Evolutionary conservation across 768 basidiomycete genomes (phyloP).

Genomic region (Boletus rubescentipes): DNA sequence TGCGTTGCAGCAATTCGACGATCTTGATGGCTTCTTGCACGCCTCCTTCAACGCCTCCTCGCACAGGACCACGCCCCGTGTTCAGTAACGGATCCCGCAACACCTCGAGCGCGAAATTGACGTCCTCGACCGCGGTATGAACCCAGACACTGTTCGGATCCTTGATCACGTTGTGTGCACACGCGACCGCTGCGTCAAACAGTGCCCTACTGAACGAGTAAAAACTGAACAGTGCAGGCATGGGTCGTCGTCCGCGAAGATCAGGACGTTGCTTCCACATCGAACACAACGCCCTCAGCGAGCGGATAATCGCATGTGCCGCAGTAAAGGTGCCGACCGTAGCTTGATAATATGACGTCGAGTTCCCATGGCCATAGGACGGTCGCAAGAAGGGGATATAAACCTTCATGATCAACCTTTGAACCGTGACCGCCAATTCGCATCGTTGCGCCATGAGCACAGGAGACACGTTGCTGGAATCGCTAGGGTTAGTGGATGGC

Average conservation of each 20-base stretch:
- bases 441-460: constrained; percentile 51
- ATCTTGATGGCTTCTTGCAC: constrained; percentile 40
- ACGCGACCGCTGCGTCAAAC: constrained; percentile 65
- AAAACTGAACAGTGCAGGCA: constrained; percentile 51
- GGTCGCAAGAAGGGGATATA: constrained; percentile 66
- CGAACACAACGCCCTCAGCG: constrained; percentile 43
- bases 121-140: constrained; percentile 45
- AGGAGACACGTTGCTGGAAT: constrained; percentile 29
- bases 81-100: constrained; percentile 37
- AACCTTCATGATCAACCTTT: constrained; percentile 59
- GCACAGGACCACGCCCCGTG: constrained; percentile 32
- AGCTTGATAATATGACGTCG: constrained; percentile 48
- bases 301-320: constrained; percentile 61
- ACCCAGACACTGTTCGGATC: constrained; percentile 50
- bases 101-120: constrained; percentile 44
- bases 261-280: constrained; percentile 39
- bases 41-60: constrained; percentile 33
- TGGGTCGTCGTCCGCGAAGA: constrained; percentile 32
- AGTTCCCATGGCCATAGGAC: constrained; percentile 24
- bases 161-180: constrained; percentile 60
- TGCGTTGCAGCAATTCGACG: constrained; percentile 39
- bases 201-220: constrained; percentile 61
- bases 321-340: constrained; percentile 60
- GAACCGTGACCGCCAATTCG: constrained; percentile 59
- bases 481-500: constrained; percentile 11